Evolutionary conservation across 2,329 filamentous ascomycete species (phyloP).

Genomic region (Paraconiothyrium sp.): DNA sequence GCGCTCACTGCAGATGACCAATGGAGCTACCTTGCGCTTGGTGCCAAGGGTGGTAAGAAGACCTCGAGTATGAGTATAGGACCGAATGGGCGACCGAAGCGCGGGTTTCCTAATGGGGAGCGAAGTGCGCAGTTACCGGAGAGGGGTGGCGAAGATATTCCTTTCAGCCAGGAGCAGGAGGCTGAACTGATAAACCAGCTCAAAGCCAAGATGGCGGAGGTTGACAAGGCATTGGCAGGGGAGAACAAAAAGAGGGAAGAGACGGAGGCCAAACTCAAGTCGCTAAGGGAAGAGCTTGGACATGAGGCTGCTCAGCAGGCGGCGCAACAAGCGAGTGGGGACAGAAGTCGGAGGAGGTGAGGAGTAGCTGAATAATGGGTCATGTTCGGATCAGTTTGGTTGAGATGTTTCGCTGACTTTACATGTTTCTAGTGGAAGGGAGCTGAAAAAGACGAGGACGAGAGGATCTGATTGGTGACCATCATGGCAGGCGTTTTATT

Average conservation of each 20-base stretch:
- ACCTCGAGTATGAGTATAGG: slow-evolving; percentile 35
- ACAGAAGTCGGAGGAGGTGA: slow-evolving; percentile 48
- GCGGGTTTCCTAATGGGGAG: slow-evolving; percentile 48
- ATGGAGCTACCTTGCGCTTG: slow-evolving; percentile 55
- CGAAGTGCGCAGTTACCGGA: slow-evolving; percentile 47
- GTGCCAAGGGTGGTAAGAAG: slow-evolving; percentile 55
- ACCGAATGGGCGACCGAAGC: slow-evolving; percentile 44
- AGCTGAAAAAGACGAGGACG: neutral
- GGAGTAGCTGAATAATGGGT: neutral
- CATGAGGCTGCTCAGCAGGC: slow-evolving; percentile 50
- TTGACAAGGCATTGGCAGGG: slow-evolving; percentile 44
- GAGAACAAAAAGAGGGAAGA: slow-evolving; percentile 43
- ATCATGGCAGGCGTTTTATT: neutral
- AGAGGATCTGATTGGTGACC: neutral
- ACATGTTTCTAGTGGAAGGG: neutral
- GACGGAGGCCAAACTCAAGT: slow-evolving; percentile 43
- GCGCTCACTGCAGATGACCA: slow-evolving; percentile 79
- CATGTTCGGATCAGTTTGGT: neutral
- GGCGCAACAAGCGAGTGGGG: slow-evolving; percentile 49
- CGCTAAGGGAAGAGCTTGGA: slow-evolving; percentile 41
- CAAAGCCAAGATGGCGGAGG: slow-evolving; percentile 42
- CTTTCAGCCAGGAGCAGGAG: slow-evolving; percentile 49
- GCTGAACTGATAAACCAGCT: slow-evolving; percentile 41
- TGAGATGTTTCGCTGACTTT: neutral
- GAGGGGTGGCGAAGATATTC: slow-evolving; percentile 43